Conservation (phyloP, 1,284 basidiomycete genomes). For the Rhodotorula mucilaginosa region DNA sequence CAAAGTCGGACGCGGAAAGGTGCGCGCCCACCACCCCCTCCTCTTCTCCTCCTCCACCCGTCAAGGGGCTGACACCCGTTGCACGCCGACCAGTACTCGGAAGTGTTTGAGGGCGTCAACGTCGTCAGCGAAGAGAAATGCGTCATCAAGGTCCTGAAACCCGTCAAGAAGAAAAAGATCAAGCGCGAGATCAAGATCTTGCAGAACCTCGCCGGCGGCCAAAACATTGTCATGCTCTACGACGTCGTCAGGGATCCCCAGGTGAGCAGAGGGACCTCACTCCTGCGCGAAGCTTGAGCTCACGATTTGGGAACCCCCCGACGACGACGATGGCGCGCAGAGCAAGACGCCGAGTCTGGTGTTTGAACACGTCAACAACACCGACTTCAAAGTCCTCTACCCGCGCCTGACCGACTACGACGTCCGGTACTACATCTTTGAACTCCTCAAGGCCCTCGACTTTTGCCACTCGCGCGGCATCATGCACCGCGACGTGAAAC, state of each 20-base stretch:
- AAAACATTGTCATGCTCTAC: slow-evolving; percentile 77
- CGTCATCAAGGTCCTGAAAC: slow-evolving; percentile 98
- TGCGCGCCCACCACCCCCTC: slow-evolving; percentile 25
- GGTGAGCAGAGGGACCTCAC: slow-evolving; percentile 1
- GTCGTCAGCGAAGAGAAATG: slow-evolving; percentile 90
- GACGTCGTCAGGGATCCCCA: slow-evolving; percentile 86
- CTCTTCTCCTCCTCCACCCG: not conserved
- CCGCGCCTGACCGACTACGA: slow-evolving; percentile 89
- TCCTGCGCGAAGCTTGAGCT: not conserved
- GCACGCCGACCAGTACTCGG: slow-evolving; percentile 45
- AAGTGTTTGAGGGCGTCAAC: slow-evolving; percentile 97
- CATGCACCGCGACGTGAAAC: slow-evolving; percentile 80
- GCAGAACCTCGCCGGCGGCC: slow-evolving; percentile 93
- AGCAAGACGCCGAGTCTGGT: slow-evolving; percentile 93
- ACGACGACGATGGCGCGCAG: slow-evolving; percentile 43
- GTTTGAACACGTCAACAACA: slow-evolving; percentile 84
- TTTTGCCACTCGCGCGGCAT: slow-evolving; percentile 98
- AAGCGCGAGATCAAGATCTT: slow-evolving; percentile 97
- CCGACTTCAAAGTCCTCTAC: slow-evolving; percentile 97
- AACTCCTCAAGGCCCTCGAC: slow-evolving; percentile 95
- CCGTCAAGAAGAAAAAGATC: slow-evolving; percentile 99
- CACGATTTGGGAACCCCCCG: no score
- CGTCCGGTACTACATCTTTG: slow-evolving; percentile 92
- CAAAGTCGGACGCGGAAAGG: slow-evolving; percentile 90
- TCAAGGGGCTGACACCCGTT: not conserved